phyloP scores from a whole-genome alignment of 495 filamentous ascomycete species.

The Bombardia bombarda region DNA sequence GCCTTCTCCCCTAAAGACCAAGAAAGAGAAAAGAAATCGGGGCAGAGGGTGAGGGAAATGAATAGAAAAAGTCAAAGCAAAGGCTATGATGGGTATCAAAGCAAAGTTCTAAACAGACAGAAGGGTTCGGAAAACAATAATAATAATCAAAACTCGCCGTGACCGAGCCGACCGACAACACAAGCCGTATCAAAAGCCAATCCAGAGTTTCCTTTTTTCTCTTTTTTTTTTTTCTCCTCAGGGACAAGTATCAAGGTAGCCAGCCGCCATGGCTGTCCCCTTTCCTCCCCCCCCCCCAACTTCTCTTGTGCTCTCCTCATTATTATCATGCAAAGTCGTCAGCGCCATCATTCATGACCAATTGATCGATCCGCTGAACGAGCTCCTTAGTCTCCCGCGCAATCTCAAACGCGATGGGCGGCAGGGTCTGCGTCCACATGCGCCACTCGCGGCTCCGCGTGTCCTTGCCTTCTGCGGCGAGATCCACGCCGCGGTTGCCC shows the following conservation, averaged over 20 bases:
- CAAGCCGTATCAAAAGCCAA: neutral
- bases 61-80: slow-evolving; percentile 4
- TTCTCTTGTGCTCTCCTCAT: too few relatives aligned
- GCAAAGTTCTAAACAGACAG: slow-evolving; percentile 3
- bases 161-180: neutral
- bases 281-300: too few relatives aligned
- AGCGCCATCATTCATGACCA: slow-evolving; percentile 27
- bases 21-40: neutral
- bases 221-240: too few relatives aligned
- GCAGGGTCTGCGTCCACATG: slow-evolving; percentile 61
- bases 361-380: slow-evolving; percentile 36
- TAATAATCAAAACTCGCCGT: neutral
- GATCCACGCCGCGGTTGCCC: slow-evolving; percentile 54
- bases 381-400: slow-evolving; percentile 76
- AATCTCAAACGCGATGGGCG: slow-evolving; percentile 82
- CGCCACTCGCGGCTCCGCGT: slow-evolving; percentile 45
- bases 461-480: slow-evolving; percentile 37
- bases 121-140: neutral
- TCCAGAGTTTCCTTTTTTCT: too few relatives aligned
- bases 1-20: slow-evolving; percentile 4
- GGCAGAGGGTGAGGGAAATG: neutral
- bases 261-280: too few relatives aligned
- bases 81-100: slow-evolving; percentile 25
- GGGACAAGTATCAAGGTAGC: too few relatives aligned
- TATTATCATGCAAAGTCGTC: slow-evolving; percentile 35